Evolutionary conservation across 2,329 filamentous ascomycete genomes (phyloP).

Genomic region (Fusarium clavum): DNA sequence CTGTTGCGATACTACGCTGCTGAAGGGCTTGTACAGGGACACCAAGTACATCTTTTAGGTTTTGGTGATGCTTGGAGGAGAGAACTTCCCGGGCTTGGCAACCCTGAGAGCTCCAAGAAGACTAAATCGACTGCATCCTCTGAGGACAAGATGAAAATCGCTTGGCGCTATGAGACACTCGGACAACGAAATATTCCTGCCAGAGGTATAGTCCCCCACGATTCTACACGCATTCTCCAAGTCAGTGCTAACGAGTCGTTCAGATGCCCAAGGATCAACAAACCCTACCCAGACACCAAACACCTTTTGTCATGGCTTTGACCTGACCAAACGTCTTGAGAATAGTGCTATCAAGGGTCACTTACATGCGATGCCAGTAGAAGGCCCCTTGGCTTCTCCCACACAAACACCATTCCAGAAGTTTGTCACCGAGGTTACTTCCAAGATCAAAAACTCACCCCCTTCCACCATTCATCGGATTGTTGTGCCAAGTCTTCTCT

Average conservation of each 20-base stretch:
- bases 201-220: conserved; percentile 66
- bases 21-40: conserved; percentile 91
- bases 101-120: conserved; percentile 54
- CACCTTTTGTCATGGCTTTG: conserved; percentile 78
- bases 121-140: conserved; percentile 54
- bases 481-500: conserved; percentile 85
- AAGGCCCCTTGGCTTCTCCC: conserved; percentile 35
- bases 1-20: conserved; percentile 90
- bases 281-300: conserved; percentile 38
- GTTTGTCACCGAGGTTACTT: conserved; percentile 70
- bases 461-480: conserved; percentile 79
- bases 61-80: conserved; percentile 82
- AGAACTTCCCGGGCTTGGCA: conserved; percentile 80
- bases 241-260: neutral
- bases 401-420: conserved; percentile 61
- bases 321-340: conserved; percentile 74
- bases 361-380: conserved; percentile 63
- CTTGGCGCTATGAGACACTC: conserved; percentile 93
- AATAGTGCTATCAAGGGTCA: conserved; percentile 61
- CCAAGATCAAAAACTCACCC: conserved; percentile 67
- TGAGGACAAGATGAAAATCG: conserved; percentile 95
- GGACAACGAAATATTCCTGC: conserved; percentile 73
- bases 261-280: conserved; percentile 37
- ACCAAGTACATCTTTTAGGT: conserved; percentile 87
- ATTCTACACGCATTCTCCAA: neutral